Percentiles rank a stretch among this genome's conserved stretches.
phyloP scores from a whole-genome alignment of 345 rosid genomes.

The Citrus cavaleriei region DNA sequence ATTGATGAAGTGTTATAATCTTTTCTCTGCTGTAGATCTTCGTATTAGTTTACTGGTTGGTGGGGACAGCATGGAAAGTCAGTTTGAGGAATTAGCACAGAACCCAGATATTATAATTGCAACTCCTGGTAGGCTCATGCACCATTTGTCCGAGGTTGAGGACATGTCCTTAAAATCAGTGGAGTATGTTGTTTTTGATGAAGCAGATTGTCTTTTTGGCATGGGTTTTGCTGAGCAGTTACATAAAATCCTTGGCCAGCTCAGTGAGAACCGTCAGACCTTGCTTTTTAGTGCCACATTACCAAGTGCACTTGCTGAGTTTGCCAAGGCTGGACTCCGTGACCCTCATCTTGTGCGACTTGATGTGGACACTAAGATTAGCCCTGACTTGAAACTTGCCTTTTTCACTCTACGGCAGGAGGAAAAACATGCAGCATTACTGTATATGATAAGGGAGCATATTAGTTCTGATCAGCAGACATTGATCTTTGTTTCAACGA shows the following conservation, averaged over 20 bases:
- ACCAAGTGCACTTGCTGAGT: slow-evolving; percentile 97
- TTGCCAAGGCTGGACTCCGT: slow-evolving; percentile 87
- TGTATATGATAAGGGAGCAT: slow-evolving; percentile 81
- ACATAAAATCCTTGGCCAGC: slow-evolving; percentile 69
- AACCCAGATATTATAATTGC: slow-evolving; percentile 94
- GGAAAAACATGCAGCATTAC: slow-evolving; percentile 80
- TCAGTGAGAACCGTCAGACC: slow-evolving; percentile 91
- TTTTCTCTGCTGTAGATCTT: slow-evolving; percentile 48
- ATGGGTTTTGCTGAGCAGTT: slow-evolving; percentile 95
- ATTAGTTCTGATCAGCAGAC: slow-evolving; percentile 76
- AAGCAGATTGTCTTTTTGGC: slow-evolving; percentile 88
- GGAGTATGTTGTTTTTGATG: slow-evolving; percentile 96
- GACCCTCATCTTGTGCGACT: slow-evolving; percentile 94
- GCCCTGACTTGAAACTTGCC: slow-evolving; percentile 69
- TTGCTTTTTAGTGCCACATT: slow-evolving; percentile 94
- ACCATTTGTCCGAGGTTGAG: slow-evolving; percentile 86
- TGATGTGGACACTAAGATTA: slow-evolving; percentile 88
- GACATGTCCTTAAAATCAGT: slow-evolving; percentile 80
- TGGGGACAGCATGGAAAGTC: slow-evolving; percentile 91
- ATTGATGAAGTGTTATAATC: not conserved
- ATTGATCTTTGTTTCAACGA: slow-evolving; percentile 88
- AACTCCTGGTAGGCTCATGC: slow-evolving; percentile 95
- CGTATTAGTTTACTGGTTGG: slow-evolving; percentile 84
- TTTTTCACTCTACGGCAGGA: slow-evolving; percentile 83
- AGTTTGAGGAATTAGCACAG: slow-evolving; percentile 89